Base-by-base conservation (phyloP, 2,329 filamentous ascomycete genomes). In the Akanthomyces lecanii region DNA sequence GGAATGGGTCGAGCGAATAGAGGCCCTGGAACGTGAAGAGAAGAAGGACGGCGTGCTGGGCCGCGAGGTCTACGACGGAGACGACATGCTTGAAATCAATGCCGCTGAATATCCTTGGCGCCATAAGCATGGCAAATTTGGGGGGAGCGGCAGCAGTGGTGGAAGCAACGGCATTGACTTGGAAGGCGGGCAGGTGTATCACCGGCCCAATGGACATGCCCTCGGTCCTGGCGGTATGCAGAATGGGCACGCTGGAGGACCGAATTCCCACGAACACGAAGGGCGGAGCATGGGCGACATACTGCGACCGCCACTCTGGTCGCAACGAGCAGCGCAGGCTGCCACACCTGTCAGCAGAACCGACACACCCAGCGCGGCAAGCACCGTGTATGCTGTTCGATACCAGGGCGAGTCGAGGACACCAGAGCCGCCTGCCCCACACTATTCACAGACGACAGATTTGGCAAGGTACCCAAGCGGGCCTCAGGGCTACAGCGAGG, bases 1-100 rank as follows among this genome's bases (percentile, higher is more conserved):
- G 93, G 93, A 97, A 75, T 97, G 93, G 93, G 93, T 97, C 3
- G 93, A 97, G 75, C 85, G 93, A 30, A 97, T 97, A 55, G 93
- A 97, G 74, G 91, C 92, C 0, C 76, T 97, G 65, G 93, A 97
- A 77, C 86, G 93, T 68, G 92, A 97, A 74, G 92, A 97, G 73
- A 92, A 93, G 76, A 96, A 96, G 75, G 92, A 96, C 69, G 93
- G 93, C 0, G 96, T 97, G 62, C 78, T 97, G 1, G 93, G 93
- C 4, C 82, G 93, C 66, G 93, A 97, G 71, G 87, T 97, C 0
- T 97, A 96, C 71, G 93, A 97, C 68, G 93, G 92, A 4, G 93
- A 97, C 70, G 93, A 97, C 72, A 96, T 95, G 88, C 81, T 96
- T 44, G 90, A 94, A 56, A 76, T 81, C 18, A 80, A 82, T 44